Evolutionary conservation across 768 basidiomycete species (phyloP), one percentile per base, ranked within the genome.

Genomic region (Suillus brevipes): DNA sequence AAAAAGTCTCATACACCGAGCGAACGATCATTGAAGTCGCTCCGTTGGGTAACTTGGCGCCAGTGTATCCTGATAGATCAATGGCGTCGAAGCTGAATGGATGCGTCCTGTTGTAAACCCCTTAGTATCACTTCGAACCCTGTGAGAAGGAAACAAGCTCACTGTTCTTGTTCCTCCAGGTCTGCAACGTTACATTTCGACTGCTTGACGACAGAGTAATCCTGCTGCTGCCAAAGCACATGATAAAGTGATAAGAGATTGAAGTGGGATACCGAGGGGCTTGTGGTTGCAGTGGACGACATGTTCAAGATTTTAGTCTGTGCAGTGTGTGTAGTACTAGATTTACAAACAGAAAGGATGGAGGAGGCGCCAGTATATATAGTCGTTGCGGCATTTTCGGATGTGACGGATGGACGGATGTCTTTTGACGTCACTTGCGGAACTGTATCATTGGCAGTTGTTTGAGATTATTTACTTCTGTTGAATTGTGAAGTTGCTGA

Each of bases 401-500:
- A 52, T 52, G 50, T 9, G 7, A 52, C 28, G 49, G 50, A 52
- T 49, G 47, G 23, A 52, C 50, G 50, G 50, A 52, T 52, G 50
- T 52, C 50, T 50, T 25, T 6, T 50, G 49, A 50, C 49, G 9
- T 50, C 50, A 52, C 49, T 49, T 6, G 13, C 49, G 49, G 49
- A 36, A 49, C 49, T 25, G 8, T 8, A 14, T 23, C 13, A 13
- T 50, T 49, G 47, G 12, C 20, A n/a, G 12, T n/a, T 49, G 23
- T 23, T 49, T 49, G 6, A 14, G 3, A n/a, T 57, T 36, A 23
- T 57, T 57, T 57, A 57, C 56, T 3, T 38, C 23, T 38, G 7
- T 57, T 57, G 56, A 57, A 57, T 57, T 25, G 37, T 38, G 14
- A 57, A 25, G 56, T 23, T 25, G 37, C 37, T 57, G 55, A 57